These are phyloP conservation scores for Xylariales sp. DNA, from an alignment of 2,329 filamentous ascomycete species.

Conservation along the genomic window DNA sequence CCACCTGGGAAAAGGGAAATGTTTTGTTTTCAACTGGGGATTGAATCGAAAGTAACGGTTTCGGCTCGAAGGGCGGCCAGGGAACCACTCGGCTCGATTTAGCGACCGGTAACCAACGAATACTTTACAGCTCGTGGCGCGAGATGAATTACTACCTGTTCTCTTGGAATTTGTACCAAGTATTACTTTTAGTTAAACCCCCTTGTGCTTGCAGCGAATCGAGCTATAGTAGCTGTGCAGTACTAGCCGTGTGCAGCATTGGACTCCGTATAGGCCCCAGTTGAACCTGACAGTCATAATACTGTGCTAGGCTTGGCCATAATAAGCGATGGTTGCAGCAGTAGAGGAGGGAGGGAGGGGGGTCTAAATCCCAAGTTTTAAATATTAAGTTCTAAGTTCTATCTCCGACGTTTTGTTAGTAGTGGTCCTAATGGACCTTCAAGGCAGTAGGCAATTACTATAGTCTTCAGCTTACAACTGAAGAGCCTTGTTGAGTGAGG, in stretches of 20 bases:
- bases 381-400: too few relatives aligned
- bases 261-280: background rate
- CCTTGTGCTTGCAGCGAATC: too few relatives aligned
- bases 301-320: constrained; percentile 17
- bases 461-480: background rate
- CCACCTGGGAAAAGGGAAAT: background rate
- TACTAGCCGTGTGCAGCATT: background rate
- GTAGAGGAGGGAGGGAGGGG: background rate
- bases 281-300: background rate
- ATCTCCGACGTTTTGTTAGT: too few relatives aligned
- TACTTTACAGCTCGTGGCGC: background rate
- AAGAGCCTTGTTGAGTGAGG: constrained; percentile 16
- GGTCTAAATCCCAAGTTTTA: too few relatives aligned
- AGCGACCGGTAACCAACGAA: constrained; percentile 9
- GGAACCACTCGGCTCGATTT: background rate
- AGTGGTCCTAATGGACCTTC: too few relatives aligned
- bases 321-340: constrained; percentile 16
- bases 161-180: background rate
- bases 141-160: background rate
- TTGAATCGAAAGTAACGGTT: background rate
- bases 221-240: too few relatives aligned
- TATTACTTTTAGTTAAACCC: background rate
- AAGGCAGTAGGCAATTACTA: background rate
- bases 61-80: background rate
- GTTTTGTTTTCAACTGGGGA: background rate